Base-by-base conservation (phyloP, 2,329 filamentous ascomycete genomes). In the Ophiostoma sp. region DNA sequence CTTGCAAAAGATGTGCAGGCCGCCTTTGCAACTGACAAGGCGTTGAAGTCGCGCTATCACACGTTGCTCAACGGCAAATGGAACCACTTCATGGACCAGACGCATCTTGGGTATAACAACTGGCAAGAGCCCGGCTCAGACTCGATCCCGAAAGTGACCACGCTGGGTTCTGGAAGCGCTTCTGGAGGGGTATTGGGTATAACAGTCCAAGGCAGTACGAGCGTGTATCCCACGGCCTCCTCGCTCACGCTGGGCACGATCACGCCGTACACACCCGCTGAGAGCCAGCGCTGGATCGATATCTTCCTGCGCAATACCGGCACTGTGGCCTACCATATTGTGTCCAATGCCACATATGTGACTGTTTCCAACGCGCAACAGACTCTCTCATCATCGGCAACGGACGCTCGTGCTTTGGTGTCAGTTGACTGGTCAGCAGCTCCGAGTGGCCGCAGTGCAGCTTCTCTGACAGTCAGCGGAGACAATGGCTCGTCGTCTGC, bases 101-200 rank as follows among this genome's bases (percentile, higher is more conserved):
- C 82, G 3, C 85, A 87, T 72, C 81, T 85, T 36, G 84, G 85
- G 2, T 86, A 86, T 74, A 79, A 79, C 52, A 81, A 82, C 76
- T 85, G 81, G 82, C 86, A 89, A 78, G 86, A 89, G 77, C 85
- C 87, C 1, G 85, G 85, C 82, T 81, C 83, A 55, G 85, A 88
- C 75, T 82, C 82, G 1, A 82, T 87, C 1, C 85, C 86, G 1
- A 81, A 81, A 15, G 80, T 87, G 28, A 82, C 3, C 11, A 33
- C 28, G 17, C 55, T 59, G 15, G 55, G 55, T 8, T n/a, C 50
- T 12, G 48, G 71, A 2, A 19, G 72, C 28, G 22, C 5, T 15
- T 33, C 15, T 36, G 75, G 74, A 5, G 36, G 68, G 3, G 81
- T 86, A 33, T 81, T 88, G 78, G 86, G 85, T 7, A 82, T 88